Percentiles rank a stretch among this genome's conserved stretches.
Evolutionary conservation across 768 basidiomycete genomes (phyloP).

Genomic region (Crassisporium funariophilum): DNA sequence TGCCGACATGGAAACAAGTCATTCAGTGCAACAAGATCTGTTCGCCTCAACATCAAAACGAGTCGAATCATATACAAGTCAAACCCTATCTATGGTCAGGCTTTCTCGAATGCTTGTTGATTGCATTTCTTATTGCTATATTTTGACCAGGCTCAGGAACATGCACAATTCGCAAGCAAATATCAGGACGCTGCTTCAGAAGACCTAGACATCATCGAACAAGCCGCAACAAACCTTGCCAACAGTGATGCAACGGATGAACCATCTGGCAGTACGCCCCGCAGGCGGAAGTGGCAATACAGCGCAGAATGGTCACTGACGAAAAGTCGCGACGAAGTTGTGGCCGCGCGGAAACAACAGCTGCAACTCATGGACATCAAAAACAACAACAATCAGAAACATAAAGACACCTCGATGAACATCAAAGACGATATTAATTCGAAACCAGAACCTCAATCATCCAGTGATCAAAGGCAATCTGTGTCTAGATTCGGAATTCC

Average conservation of each 20-base stretch:
- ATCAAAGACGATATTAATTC: conserved; percentile 17
- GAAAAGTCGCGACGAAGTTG: conserved; percentile 57
- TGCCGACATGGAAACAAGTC: conserved; percentile 52
- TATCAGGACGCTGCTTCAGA: conserved; percentile 45
- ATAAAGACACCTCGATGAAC: conserved; percentile 5
- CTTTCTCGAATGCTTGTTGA: background rate
- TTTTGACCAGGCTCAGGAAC: conserved; percentile 35
- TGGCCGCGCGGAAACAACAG: conserved; percentile 48
- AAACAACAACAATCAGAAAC: conserved; percentile 23
- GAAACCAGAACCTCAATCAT: no score
- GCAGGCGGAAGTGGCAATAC: conserved; percentile 73
- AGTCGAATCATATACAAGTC: conserved; percentile 40
- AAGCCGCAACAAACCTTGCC: conserved; percentile 50
- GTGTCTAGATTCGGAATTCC: no score
- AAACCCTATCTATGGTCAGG: conserved; percentile 56
- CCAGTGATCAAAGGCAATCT: no score
- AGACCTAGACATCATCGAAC: conserved; percentile 51
- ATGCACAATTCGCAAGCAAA: conserved; percentile 10
- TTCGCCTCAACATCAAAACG: conserved; percentile 52
- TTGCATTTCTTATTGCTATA: conserved; percentile 3
- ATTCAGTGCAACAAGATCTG: conserved; percentile 51
- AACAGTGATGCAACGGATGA: conserved; percentile 67
- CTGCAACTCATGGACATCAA: background rate
- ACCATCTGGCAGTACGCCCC: conserved; percentile 75
- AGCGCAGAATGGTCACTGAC: conserved; percentile 75